Conservation (phyloP, 1,284 basidiomycete genomes). For the Cryptococcus sp. region DNA sequence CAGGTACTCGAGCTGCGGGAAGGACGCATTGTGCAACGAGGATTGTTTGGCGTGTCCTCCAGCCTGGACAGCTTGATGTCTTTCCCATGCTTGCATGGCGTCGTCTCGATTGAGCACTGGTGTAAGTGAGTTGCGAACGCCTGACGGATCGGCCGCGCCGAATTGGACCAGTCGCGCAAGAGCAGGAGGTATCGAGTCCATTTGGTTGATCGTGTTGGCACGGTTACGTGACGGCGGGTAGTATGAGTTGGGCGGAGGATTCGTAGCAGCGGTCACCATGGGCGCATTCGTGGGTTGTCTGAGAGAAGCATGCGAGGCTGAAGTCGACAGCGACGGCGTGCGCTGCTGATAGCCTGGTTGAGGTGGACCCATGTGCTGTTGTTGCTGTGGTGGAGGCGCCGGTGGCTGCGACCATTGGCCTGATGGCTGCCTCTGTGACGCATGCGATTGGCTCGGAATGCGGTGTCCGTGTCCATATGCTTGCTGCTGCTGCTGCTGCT, state of each 20-base stretch:
- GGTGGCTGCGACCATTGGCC: conserved; percentile 26
- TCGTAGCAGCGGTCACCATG: conserved; percentile 51
- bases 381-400: not conserved
- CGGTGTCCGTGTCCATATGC: conserved; percentile 16
- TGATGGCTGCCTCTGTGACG: conserved; percentile 19
- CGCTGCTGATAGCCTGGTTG: conserved; percentile 36
- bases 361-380: conserved; percentile 23
- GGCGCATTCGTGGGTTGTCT: conserved; percentile 35
- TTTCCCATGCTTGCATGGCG: conserved; percentile 85
- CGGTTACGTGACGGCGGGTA: conserved; percentile 65
- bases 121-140: conserved; percentile 71
- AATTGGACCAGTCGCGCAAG: conserved; percentile 83
- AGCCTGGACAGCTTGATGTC: conserved; percentile 56
- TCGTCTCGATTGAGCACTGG: conserved; percentile 88
- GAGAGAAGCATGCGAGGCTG: conserved; percentile 27
- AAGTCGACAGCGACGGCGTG: conserved; percentile 26
- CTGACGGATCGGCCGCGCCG: conserved; percentile 72
- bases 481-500: conserved; percentile 1
- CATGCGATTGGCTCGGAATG: conserved; percentile 21
- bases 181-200: conserved; percentile 88
- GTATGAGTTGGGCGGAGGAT: conserved; percentile 62
- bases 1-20: conserved; percentile 82
- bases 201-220: conserved; percentile 81
- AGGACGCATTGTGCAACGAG: conserved; percentile 59
- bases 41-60: conserved; percentile 41